A percentile compares a stretch with the other conserved stretches of the same genome.
Conservation (phyloP, 2,329 filamentous ascomycete species). For the Emmonsiellopsis sp. region DNA sequence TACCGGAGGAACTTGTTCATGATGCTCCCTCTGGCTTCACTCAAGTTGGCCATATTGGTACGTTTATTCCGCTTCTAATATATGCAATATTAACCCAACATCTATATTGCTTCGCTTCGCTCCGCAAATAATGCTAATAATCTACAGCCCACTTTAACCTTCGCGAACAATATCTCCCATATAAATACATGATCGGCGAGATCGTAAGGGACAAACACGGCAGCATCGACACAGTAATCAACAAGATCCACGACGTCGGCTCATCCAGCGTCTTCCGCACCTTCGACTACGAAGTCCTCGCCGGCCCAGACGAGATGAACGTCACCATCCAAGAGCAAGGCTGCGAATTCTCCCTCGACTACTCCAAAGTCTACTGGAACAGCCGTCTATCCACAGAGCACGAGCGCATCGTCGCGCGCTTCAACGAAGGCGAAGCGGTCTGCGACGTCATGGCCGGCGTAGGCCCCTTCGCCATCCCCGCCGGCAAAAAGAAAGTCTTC, state of each 20-base stretch:
- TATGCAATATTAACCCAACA: background rate
- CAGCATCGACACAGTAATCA: constrained; percentile 78
- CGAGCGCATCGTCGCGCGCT: constrained; percentile 64
- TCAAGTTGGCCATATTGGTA: constrained; percentile 77
- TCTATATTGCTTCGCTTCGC: too few species aligned
- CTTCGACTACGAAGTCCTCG: constrained; percentile 84
- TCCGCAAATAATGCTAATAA: background rate
- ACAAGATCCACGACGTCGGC: constrained; percentile 87
- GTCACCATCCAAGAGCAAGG: constrained; percentile 74
- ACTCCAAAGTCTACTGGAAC: constrained; percentile 97
- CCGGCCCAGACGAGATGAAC: constrained; percentile 70
- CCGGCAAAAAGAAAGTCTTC: constrained; percentile 80
- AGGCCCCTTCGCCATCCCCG: constrained; percentile 86
- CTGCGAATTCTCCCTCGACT: constrained; percentile 88
- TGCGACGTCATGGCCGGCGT: constrained; percentile 97
- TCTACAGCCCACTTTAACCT: constrained; percentile 76
- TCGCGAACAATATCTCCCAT: constrained; percentile 69
- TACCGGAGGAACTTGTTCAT: constrained; percentile 69
- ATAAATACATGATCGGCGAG: constrained; percentile 76
- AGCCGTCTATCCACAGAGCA: constrained; percentile 85
- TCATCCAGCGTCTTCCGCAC: constrained; percentile 79
- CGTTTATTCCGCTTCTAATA: constrained; percentile 19
- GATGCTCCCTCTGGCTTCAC: constrained; percentile 83
- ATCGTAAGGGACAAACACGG: constrained; percentile 87
- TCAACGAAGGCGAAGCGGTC: constrained; percentile 77